Base-by-base conservation (phyloP, 192 early-diverging fungal genomes). In the Coemansia sp. region DNA sequence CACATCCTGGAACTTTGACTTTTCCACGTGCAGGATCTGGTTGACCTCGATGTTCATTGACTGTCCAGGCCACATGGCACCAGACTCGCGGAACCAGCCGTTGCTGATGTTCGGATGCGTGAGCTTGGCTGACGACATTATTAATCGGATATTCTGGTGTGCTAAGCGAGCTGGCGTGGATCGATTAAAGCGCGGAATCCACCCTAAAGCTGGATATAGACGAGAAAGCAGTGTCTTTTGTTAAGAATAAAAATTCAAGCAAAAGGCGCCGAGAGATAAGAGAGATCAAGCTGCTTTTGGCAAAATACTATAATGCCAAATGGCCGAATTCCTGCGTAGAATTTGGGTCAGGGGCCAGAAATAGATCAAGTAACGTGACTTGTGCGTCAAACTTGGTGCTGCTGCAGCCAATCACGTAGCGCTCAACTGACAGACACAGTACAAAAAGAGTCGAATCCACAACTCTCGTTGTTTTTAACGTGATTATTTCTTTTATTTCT, bases 51-150 rank as follows among this genome's bases (percentile, higher is more conserved):
- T 87, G 67, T 90, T 85, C 94, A 98, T 94, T 64, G 94, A 95
- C 85, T 99, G 97, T 39, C 97, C 97, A 47, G 97, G 97, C 97
- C 97, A 99, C 80, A 99, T 89, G 50, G 91, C 86, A 53, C 87
- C 75, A 65, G 89, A 88, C 85, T 99, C 97, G 69, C 85, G 86
- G 92, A 99, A 99, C 97, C 97, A 99, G 50, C 93, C 95, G 79
- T 96, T 89, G 69, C 83, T 80, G 84, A 98, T 92, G 84, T 92
- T 92, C 35, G 93, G 89, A 86, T 98, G 96, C 14, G 91, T 85
- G 64, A 89, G 71, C 68, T 79, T 69, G 64, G 62, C 32, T 54
- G 75, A 66, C 15, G 67, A 62, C 53, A 69, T 64, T 47, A 59
- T 72, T 29, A 57, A 32, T 27, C 52, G 51, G 11, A 8, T 21